Conservation (phyloP, 192 early-diverging fungal genomes). For the Polychytrium aggregatum region DNA sequence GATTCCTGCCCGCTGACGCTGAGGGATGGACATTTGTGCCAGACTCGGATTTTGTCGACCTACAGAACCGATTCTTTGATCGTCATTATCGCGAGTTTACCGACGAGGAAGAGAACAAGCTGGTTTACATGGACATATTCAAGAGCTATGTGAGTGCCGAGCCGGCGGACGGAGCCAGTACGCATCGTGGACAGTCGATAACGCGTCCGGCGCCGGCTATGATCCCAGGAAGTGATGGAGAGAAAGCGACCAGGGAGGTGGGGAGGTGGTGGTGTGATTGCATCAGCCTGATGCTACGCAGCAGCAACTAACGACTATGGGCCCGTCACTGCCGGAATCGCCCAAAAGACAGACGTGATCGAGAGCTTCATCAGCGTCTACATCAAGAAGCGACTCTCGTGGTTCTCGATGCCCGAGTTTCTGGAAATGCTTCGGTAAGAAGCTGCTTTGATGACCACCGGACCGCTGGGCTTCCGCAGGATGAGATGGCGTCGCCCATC, state of each 20-base stretch:
- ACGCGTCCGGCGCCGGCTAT: neutral
- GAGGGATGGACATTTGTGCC: neutral
- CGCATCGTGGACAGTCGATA: neutral
- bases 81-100: constrained; percentile 22
- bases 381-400: constrained; percentile 15
- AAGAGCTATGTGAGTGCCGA: constrained; percentile 26
- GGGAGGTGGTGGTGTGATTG: neutral
- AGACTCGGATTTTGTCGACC: constrained; percentile 24
- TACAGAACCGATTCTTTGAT: constrained; percentile 31
- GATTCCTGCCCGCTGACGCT: neutral
- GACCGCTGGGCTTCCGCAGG: neutral
- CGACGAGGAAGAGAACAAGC: constrained; percentile 42
- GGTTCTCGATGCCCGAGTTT: constrained; percentile 36
- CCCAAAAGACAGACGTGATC: constrained; percentile 14
- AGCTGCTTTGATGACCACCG: no score
- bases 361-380: constrained; percentile 28
- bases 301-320: neutral
- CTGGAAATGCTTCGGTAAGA: constrained; percentile 29
- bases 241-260: neutral
- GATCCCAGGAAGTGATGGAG: neutral
- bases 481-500: neutral
- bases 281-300: neutral
- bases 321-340: neutral
- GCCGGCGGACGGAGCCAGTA: neutral
- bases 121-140: constrained; percentile 44